phyloP scores from a whole-genome alignment of 495 filamentous ascomycete species.

The Penicillium angulare region DNA sequence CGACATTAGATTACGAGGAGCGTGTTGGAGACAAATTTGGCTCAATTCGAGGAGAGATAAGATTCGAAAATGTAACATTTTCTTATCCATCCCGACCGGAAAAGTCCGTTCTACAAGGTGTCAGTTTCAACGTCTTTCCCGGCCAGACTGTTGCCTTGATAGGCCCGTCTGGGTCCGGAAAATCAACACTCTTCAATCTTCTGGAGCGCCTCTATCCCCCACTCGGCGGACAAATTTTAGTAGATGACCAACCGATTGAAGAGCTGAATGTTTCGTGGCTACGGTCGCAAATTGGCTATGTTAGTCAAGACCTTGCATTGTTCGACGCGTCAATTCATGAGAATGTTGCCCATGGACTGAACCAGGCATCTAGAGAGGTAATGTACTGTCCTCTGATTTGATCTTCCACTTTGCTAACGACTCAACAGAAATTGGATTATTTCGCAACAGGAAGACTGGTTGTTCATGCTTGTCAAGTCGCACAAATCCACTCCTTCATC shows the following conservation, averaged over 20 bases:
- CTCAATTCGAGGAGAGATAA: constrained; percentile 10
- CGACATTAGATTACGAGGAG: constrained; percentile 64
- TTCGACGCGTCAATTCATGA: constrained; percentile 63
- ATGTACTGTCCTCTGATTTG: constrained; percentile 62
- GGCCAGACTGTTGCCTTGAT: constrained; percentile 49
- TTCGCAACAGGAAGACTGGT: too few species aligned
- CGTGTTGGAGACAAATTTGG: constrained; percentile 11
- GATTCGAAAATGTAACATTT: constrained; percentile 8
- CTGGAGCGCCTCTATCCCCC: constrained; percentile 50
- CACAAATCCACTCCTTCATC: constrained; percentile 90
- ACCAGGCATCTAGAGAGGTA: constrained; percentile 60
- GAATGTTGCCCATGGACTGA: constrained; percentile 63
- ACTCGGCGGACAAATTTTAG: constrained; percentile 35
- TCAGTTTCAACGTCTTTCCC: not conserved
- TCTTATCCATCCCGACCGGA: constrained; percentile 18
- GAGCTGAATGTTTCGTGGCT: constrained; percentile 55
- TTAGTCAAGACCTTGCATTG: constrained; percentile 64
- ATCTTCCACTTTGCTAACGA: too few species aligned
- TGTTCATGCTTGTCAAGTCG: constrained; percentile 79
- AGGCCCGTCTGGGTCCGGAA: constrained; percentile 66
- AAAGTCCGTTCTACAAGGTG: not conserved
- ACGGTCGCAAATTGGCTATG: constrained; percentile 55
- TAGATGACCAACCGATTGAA: constrained; percentile 53
- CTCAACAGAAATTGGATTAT: too few species aligned
- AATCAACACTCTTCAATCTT: constrained; percentile 60